phyloP scores from a whole-genome alignment of 2,329 filamentous ascomycete species.

The Rutstroemia sp. region DNA sequence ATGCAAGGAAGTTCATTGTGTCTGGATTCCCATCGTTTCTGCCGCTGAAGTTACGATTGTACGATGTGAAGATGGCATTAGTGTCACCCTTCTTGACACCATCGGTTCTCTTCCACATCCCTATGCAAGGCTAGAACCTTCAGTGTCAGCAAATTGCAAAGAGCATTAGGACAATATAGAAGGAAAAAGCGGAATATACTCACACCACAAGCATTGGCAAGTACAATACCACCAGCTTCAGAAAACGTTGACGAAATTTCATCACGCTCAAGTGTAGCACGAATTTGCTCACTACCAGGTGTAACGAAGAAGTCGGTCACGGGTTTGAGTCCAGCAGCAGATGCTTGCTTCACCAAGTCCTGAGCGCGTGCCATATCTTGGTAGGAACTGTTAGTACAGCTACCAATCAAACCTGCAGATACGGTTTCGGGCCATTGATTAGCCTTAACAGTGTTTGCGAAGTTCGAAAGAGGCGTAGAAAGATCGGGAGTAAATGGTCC shows the following conservation, averaged over 20 bases:
- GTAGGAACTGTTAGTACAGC: conserved; percentile 98
- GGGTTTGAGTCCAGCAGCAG: conserved; percentile 81
- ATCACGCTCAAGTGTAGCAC: conserved; percentile 86
- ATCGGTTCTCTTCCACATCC: conserved; percentile 91
- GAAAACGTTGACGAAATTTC: conserved; percentile 80
- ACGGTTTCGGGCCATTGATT: conserved; percentile 89
- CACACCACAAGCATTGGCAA: conserved; percentile 84
- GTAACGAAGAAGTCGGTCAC: conserved; percentile 93
- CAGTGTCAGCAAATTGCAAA: not conserved
- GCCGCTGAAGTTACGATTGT: conserved; percentile 97
- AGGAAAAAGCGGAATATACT: not conserved
- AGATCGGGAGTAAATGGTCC: conserved; percentile 95
- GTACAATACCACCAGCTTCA: conserved; percentile 76
- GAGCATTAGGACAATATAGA: not conserved
- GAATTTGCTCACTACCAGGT: conserved; percentile 92
- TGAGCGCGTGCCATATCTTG: conserved; percentile 97
- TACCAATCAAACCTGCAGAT: conserved; percentile 89
- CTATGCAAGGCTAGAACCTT: conserved; percentile 53
- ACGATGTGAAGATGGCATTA: conserved; percentile 94
- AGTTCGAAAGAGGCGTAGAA: conserved; percentile 83
- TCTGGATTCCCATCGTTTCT: conserved; percentile 94
- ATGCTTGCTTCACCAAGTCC: conserved; percentile 84
- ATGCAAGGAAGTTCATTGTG: conserved; percentile 98
- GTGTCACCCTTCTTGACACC: conserved; percentile 73
- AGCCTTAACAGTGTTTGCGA: conserved; percentile 74